Percentiles rank a stretch among this genome's conserved stretches.
These are phyloP conservation scores for Nicotiana undulata DNA, from an alignment of 257 asterid genomes.

Conservation along the genomic window DNA sequence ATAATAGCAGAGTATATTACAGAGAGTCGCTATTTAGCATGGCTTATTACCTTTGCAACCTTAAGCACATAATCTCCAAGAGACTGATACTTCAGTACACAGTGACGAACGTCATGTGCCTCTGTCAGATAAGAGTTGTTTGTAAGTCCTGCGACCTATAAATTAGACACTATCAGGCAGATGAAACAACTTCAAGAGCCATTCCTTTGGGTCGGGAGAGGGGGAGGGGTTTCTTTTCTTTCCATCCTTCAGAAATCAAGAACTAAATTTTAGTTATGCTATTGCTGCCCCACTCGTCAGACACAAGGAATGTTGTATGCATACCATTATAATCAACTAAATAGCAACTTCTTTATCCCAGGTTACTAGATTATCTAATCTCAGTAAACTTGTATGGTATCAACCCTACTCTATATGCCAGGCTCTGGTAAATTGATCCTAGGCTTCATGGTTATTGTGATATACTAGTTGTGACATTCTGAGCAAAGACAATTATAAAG, in stretches of 20 bases:
- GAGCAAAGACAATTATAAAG: background rate
- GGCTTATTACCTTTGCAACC: slow-evolving; percentile 76
- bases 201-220: slow-evolving; percentile 3
- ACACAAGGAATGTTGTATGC: background rate
- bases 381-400: background rate
- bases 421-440: background rate
- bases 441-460: background rate
- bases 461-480: background rate
- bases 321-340: background rate
- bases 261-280: background rate
- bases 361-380: background rate
- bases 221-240: background rate
- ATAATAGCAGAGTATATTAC: background rate
- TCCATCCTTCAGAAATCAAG: background rate
- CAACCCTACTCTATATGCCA: background rate
- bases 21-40: slow-evolving; percentile 6
- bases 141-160: slow-evolving; percentile 68
- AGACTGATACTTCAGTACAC: slow-evolving; percentile 56
- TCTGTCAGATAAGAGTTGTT: slow-evolving; percentile 69
- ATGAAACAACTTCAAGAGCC: slow-evolving; percentile 1
- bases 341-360: background rate
- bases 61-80: slow-evolving; percentile 81
- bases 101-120: slow-evolving; percentile 86
- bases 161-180: slow-evolving; percentile 18
- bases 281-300: background rate